These are phyloP conservation scores for Dictyostelium discoideum DNA, from an alignment of 78 protist species.

Conservation along the genomic window DNA sequence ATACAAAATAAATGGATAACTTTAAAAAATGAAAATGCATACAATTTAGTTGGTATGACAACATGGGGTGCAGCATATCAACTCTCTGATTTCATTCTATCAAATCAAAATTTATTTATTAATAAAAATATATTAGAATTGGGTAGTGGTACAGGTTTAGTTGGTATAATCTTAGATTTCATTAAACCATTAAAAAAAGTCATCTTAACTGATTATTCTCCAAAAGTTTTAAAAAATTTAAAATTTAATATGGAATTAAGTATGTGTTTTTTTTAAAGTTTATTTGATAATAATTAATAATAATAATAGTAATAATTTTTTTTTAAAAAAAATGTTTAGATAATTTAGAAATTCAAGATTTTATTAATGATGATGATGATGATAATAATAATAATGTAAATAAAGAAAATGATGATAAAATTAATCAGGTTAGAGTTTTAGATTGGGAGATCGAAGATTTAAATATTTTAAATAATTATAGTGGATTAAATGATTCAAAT, in stretches of 20 bases:
- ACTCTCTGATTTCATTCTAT: slow-evolving; percentile 40
- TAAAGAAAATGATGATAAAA: neutral
- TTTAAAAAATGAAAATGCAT: slow-evolving; percentile 34
- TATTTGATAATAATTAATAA: neutral
- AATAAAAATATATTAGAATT: slow-evolving; percentile 33
- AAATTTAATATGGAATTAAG: slow-evolving; percentile 51
- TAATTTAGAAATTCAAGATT: neutral
- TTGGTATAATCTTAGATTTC: slow-evolving; percentile 20
- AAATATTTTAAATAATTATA: neutral
- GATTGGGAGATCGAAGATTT: slow-evolving; percentile 61
- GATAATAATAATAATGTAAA: neutral
- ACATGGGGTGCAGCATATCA: slow-evolving; percentile 77
- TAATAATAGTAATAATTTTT: neutral
- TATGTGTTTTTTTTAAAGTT: neutral
- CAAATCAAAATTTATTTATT: slow-evolving; percentile 7
- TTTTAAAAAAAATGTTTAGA: neutral
- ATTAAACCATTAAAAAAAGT: slow-evolving; percentile 9
- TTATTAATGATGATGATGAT: slow-evolving; percentile 11
- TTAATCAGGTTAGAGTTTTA: neutral
- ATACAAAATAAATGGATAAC: slow-evolving; percentile 36
- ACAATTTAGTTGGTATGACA: slow-evolving; percentile 75
- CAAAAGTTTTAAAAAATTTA: slow-evolving; percentile 56
- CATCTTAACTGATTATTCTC: slow-evolving; percentile 59
- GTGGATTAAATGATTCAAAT: neutral
- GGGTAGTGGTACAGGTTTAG: slow-evolving; percentile 62